Evolutionary conservation across 805 yeast genomes (phyloP).

Genomic region (Suhomyces kilbournensis): DNA sequence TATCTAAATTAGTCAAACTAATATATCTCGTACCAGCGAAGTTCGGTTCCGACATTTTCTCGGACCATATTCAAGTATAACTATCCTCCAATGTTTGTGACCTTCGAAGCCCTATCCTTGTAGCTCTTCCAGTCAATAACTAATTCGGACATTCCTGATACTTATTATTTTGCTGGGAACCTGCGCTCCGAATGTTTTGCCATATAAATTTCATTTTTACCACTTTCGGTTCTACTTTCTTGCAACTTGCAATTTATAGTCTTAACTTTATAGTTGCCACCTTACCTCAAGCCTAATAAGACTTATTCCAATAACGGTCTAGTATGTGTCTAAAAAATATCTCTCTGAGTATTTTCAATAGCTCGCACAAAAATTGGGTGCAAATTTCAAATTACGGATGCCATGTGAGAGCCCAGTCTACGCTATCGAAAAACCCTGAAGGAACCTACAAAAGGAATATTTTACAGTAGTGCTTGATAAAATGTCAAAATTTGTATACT

Average conservation of each 20-base stretch:
- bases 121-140: too few relatives aligned
- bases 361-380: background rate
- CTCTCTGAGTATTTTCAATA: too few relatives aligned
- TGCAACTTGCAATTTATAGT: too few relatives aligned
- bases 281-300: background rate
- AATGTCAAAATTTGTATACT: background rate
- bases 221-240: background rate
- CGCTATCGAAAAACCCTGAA: background rate
- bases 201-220: background rate
- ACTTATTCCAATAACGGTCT: background rate
- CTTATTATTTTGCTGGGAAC: too few relatives aligned
- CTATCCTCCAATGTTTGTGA: too few relatives aligned
- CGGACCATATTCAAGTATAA: background rate
- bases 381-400: background rate
- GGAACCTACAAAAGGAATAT: background rate
- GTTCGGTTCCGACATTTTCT: background rate
- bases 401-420: too few relatives aligned
- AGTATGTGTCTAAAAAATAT: too few relatives aligned
- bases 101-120: too few relatives aligned
- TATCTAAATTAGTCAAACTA: too few relatives aligned
- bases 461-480: background rate
- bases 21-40: too few relatives aligned
- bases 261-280: background rate
- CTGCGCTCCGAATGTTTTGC: too few relatives aligned
- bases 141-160: too few relatives aligned